Percentiles rank a stretch among this genome's conserved stretches.
These are phyloP conservation scores for Pelargonium nanum DNA, from an alignment of 345 rosid genomes.

Conservation along the genomic window DNA sequence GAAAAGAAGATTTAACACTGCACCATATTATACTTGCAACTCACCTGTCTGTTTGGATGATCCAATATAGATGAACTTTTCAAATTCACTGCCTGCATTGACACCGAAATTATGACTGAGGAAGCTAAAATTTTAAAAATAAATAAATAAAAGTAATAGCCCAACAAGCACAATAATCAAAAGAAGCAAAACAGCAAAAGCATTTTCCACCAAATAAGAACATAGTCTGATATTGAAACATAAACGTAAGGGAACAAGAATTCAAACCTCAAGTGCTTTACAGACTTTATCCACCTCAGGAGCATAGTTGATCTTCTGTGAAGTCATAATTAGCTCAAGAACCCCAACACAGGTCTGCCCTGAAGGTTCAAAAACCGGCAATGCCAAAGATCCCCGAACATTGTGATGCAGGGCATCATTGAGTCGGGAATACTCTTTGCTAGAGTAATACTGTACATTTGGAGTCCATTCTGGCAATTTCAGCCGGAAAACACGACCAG, in stretches of 20 bases:
- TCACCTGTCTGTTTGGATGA: slow-evolving; percentile 66
- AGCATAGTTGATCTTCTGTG: slow-evolving; percentile 72
- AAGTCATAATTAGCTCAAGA: slow-evolving; percentile 81
- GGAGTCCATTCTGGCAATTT: slow-evolving; percentile 95
- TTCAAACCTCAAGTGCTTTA: slow-evolving; percentile 92
- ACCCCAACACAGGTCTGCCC: slow-evolving; percentile 82
- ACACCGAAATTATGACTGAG: slow-evolving; percentile 29
- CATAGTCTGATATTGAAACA: background rate
- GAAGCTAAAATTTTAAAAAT: slow-evolving; percentile 10
- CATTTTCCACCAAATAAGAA: too few relatives aligned
- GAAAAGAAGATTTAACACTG: slow-evolving; percentile 15
- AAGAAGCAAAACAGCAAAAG: too few relatives aligned
- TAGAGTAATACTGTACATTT: slow-evolving; percentile 78
- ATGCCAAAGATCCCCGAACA: slow-evolving; percentile 79
- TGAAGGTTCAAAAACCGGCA: slow-evolving; percentile 82
- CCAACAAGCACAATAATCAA: background rate
- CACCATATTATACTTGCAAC: slow-evolving; percentile 10
- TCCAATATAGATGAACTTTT: slow-evolving; percentile 79
- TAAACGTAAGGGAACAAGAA: slow-evolving; percentile 9
- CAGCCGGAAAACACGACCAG: slow-evolving; percentile 82
- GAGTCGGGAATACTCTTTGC: slow-evolving; percentile 68
- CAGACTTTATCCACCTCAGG: slow-evolving; percentile 96
- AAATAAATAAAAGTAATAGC: background rate
- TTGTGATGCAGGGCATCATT: slow-evolving; percentile 61
- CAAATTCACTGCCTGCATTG: slow-evolving; percentile 79